A percentile compares a stretch with the other conserved stretches of the same genome.
Conservation (phyloP, 441 rosid genomes). For the Geranium incanum region DNA sequence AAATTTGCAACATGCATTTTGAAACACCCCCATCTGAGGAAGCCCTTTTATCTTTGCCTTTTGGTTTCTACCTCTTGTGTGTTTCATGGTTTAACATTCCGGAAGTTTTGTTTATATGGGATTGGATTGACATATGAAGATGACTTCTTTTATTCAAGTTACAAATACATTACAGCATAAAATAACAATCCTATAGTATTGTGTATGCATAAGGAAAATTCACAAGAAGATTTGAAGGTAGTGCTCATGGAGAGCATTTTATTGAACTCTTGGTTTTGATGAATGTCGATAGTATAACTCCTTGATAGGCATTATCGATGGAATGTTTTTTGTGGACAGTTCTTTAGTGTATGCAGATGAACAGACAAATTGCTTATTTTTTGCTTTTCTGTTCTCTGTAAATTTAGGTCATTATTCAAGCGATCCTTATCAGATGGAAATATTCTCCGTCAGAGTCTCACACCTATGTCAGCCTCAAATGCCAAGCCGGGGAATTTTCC, state of each 20-base stretch:
- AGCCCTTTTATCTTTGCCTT: background rate
- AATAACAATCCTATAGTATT: background rate
- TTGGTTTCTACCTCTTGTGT: background rate
- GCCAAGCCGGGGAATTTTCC: slow-evolving; percentile 41
- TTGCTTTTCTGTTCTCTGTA: background rate
- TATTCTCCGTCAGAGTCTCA: slow-evolving; percentile 44
- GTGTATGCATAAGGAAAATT: background rate
- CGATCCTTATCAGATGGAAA: slow-evolving; percentile 91
- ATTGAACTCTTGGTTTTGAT: too few species aligned
- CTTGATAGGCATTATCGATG: too few species aligned
- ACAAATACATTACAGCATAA: background rate
- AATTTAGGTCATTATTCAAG: slow-evolving; percentile 37
- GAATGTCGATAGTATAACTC: too few species aligned
- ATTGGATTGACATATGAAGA: background rate
- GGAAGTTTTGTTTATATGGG: background rate
- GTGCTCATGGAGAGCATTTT: background rate
- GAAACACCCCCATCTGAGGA: background rate
- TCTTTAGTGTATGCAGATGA: background rate
- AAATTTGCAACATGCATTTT: background rate
- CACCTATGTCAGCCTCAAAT: slow-evolving; percentile 43
- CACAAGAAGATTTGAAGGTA: background rate
- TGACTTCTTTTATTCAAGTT: background rate
- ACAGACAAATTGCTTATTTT: slow-evolving; percentile 1
- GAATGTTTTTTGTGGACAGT: too few species aligned
- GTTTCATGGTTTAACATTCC: background rate